phyloP scores from a whole-genome alignment of 495 filamentous ascomycete genomes.

The Coniosporium apollinis region DNA sequence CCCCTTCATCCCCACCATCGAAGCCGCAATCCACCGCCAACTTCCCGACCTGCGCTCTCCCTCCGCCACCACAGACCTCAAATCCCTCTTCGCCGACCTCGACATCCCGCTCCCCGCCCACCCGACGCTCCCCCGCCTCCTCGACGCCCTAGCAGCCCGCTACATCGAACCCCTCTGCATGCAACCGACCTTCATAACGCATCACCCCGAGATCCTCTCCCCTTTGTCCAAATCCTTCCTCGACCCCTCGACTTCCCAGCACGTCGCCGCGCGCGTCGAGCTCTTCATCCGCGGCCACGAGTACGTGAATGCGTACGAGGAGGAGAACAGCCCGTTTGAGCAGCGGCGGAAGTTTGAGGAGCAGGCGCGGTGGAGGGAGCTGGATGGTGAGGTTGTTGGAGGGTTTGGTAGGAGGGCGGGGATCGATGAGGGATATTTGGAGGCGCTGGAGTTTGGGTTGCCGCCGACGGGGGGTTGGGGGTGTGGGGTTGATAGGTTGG shows the following conservation, averaged over 20 bases:
- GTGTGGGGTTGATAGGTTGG: constrained; percentile 73
- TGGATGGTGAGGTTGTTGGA: constrained; percentile 11
- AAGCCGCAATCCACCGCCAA: constrained; percentile 31
- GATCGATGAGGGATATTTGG: constrained; percentile 71
- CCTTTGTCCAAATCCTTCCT: constrained; percentile 78
- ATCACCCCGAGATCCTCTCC: constrained; percentile 83
- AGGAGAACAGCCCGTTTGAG: constrained; percentile 84
- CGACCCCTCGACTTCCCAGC: constrained; percentile 43
- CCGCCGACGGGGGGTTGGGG: constrained; percentile 95
- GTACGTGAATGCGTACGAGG: constrained; percentile 89
- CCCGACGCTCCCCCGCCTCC: constrained; percentile 57
- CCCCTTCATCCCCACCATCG: constrained; percentile 66
- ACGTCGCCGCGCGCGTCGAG: constrained; percentile 65
- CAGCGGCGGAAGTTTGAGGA: constrained; percentile 70
- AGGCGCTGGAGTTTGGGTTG: constrained; percentile 70
- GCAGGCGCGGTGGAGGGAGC: constrained; percentile 30
- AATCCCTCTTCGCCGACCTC: constrained; percentile 38
- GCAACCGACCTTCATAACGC: constrained; percentile 70
- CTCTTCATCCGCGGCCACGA: constrained; percentile 71
- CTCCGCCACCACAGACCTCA: constrained; percentile 38
- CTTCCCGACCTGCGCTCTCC: constrained; percentile 49
- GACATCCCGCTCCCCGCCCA: constrained; percentile 33
- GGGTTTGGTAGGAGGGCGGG: constrained; percentile 17
- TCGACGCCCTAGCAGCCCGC: constrained; percentile 60
- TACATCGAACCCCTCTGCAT: constrained; percentile 61